Percentiles rank a stretch among this genome's conserved stretches.
Evolutionary conservation across 345 rosid genomes (phyloP).

Genomic region (Populus alba): DNA sequence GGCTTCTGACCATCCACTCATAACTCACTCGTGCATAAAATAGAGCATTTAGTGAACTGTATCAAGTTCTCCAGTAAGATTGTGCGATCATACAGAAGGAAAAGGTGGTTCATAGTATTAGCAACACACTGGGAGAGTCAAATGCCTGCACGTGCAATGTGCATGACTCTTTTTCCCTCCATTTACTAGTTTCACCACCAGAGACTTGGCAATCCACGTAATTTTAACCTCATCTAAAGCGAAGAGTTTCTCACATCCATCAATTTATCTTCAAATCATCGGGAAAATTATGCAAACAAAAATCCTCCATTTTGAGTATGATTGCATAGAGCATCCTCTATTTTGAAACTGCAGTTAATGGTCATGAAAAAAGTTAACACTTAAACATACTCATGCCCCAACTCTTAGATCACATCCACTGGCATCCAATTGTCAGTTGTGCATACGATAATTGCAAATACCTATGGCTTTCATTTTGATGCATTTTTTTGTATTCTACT

Average conservation of each 20-base stretch:
- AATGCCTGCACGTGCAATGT: neutral
- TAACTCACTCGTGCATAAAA: neutral
- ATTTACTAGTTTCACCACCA: neutral
- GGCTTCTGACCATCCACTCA: neutral
- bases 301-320: neutral
- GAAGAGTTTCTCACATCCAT: neutral
- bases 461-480: too few species aligned
- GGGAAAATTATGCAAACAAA: neutral
- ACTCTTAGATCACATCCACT: neutral
- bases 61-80: neutral
- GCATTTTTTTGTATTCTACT: too few species aligned
- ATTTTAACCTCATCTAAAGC: neutral
- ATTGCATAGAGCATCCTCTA: neutral
- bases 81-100: neutral
- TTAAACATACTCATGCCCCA: neutral
- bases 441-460: too few species aligned
- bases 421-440: too few species aligned
- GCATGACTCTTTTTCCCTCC: neutral
- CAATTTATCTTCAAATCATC: neutral
- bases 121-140: neutral
- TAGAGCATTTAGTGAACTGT: neutral
- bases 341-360: neutral
- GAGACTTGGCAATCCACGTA: neutral
- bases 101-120: neutral
- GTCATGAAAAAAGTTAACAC: neutral